phyloP scores from a whole-genome alignment of 345 rosid genomes.

The Syzygium jambos region DNA sequence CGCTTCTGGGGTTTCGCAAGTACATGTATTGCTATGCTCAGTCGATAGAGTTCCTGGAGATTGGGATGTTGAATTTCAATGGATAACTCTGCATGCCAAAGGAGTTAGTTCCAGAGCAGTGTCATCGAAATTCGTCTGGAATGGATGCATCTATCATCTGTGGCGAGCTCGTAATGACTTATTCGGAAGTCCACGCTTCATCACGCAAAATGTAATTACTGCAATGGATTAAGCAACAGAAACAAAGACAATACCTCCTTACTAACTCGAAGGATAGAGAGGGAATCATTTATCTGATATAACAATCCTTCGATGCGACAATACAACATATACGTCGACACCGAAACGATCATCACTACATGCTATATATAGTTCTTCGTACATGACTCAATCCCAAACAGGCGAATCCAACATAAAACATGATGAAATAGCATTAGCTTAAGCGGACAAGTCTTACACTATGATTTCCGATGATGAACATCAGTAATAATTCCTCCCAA shows the following conservation, averaged over 20 bases:
- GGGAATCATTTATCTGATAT: background rate
- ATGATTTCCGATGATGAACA: background rate
- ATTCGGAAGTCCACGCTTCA: background rate
- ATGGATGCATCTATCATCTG: background rate
- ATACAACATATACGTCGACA: background rate
- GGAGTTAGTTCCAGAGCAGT: background rate
- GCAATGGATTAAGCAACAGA: background rate
- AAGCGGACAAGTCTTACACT: background rate
- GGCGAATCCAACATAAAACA: background rate
- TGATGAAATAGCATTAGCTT: background rate
- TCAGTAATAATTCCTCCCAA: background rate
- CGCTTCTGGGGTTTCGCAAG: background rate
- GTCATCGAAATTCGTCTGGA: background rate
- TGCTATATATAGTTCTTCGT: background rate
- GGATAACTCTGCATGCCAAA: background rate
- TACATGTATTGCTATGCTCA: background rate
- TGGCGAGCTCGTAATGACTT: background rate
- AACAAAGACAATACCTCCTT: background rate
- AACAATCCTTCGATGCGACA: background rate
- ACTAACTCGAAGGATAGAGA: background rate
- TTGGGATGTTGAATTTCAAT: background rate
- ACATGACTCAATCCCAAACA: background rate
- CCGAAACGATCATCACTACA: background rate
- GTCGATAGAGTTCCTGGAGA: background rate
- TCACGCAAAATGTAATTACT: background rate